A percentile compares a stretch with the other conserved stretches of the same genome.
These are phyloP conservation scores for Lactuca saligna DNA, from an alignment of 129 eudicot species.

Conservation along the genomic window DNA sequence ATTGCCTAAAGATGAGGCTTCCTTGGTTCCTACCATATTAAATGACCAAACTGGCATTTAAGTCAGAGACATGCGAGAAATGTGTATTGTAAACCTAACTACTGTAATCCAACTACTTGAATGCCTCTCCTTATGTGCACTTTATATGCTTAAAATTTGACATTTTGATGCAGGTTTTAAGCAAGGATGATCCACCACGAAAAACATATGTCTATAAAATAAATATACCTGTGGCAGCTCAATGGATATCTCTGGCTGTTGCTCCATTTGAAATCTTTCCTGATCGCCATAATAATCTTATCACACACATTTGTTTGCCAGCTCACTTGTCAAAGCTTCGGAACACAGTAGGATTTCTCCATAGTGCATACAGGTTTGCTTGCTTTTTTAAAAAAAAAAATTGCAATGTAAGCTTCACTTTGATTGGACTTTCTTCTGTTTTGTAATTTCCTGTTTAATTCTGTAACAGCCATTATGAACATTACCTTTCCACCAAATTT, in stretches of 20 bases:
- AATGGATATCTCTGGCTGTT: conserved; percentile 83
- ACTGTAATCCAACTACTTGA: neutral
- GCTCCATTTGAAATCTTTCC: conserved; percentile 90
- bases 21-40: no score
- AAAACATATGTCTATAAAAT: conserved; percentile 79
- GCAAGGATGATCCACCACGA: conserved; percentile 75
- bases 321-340: conserved; percentile 60
- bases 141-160: conserved; percentile 16
- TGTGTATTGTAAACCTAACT: no score
- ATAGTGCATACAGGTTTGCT: conserved; percentile 75
- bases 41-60: no score
- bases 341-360: conserved; percentile 75
- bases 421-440: neutral
- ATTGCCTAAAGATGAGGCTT: no score
- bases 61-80: no score
- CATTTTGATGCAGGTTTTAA: conserved; percentile 65
- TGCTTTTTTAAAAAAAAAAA: neutral
- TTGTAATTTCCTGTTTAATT: conserved; percentile 21
- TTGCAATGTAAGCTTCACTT: neutral
- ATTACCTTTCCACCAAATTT: conserved; percentile 69
- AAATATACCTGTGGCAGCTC: conserved; percentile 83
- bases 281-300: conserved; percentile 53
- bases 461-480: conserved; percentile 82
- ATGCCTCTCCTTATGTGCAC: conserved; percentile 16
- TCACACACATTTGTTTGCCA: conserved; percentile 82